Percentiles rank a stretch among this genome's conserved stretches.
These are phyloP conservation scores for Alternaria consortialis DNA, from an alignment of 2,329 filamentous ascomycete genomes.

Conservation along the genomic window DNA sequence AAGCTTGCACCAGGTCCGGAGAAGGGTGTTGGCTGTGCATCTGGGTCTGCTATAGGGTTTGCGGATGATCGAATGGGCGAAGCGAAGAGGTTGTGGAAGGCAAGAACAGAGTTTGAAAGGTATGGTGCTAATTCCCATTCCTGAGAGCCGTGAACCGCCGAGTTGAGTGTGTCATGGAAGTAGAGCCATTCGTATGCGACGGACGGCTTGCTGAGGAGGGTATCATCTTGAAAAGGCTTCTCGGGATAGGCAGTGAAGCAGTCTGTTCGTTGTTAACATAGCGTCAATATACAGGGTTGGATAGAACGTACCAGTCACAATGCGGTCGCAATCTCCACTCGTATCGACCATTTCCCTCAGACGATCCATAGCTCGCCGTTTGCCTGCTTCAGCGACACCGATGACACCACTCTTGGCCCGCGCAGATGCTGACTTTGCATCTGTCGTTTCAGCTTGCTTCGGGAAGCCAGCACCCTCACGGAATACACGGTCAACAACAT, in stretches of 20 bases:
- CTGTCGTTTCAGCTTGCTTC: constrained; percentile 60
- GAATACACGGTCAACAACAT: constrained; percentile 81
- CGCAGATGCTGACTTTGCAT: constrained; percentile 63
- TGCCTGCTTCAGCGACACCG: constrained; percentile 76
- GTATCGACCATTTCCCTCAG: constrained; percentile 80
- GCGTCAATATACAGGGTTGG: too few relatives aligned
- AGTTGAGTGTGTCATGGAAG: constrained; percentile 87
- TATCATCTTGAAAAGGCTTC: constrained; percentile 92
- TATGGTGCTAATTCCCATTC: constrained; percentile 94
- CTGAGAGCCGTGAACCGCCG: constrained; percentile 80
- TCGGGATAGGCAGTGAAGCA: constrained; percentile 87
- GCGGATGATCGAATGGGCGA: constrained; percentile 61
- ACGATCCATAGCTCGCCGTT: constrained; percentile 75
- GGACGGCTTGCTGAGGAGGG: constrained; percentile 85
- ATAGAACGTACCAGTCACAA: constrained; percentile 65
- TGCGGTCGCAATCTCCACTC: constrained; percentile 78
- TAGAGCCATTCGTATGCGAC: constrained; percentile 92
- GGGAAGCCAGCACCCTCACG: constrained; percentile 81
- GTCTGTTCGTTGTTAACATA: constrained; percentile 56
- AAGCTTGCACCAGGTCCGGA: constrained; percentile 84
- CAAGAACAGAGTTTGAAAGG: constrained; percentile 83
- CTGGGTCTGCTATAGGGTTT: constrained; percentile 54
- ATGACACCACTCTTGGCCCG: constrained; percentile 59
- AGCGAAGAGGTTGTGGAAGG: constrained; percentile 91
- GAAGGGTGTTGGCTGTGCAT: constrained; percentile 70